Conservation (phyloP, 1,284 basidiomycete genomes). For the Rhodotorula mucilaginosa region DNA sequence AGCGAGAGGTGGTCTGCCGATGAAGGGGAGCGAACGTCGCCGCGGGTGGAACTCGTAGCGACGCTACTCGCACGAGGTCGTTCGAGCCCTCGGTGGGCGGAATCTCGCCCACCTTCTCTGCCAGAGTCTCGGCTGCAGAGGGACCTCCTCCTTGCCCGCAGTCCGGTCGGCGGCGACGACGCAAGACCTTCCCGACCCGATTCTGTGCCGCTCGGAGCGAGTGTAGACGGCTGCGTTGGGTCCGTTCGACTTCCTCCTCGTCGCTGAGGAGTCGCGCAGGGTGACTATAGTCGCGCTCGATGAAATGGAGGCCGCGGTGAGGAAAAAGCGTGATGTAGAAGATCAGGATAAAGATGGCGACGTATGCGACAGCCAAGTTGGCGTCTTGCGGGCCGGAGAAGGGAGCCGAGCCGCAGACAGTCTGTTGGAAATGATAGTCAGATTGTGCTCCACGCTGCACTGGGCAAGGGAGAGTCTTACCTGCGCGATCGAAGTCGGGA, state of each 20-base stretch:
- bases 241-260: not conserved
- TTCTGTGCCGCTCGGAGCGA: not conserved
- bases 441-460: too few relatives aligned
- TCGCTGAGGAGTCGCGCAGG: slow-evolving; percentile 4
- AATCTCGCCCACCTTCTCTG: not conserved
- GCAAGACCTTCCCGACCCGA: not conserved
- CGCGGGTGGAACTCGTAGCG: not conserved
- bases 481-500: slow-evolving; percentile 48
- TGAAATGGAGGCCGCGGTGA: slow-evolving; percentile 12
- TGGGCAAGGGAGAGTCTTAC: not conserved
- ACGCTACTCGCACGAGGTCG: not conserved
- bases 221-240: not conserved
- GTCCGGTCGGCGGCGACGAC: not conserved
- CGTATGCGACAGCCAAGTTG: slow-evolving; percentile 57
- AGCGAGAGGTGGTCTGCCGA: slow-evolving; percentile 14
- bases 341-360: slow-evolving; percentile 51
- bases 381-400: slow-evolving; percentile 22
- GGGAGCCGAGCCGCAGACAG: slow-evolving; percentile 23
- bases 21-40: slow-evolving; percentile 7
- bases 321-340: slow-evolving; percentile 27
- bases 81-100: not conserved
- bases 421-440: slow-evolving; percentile 5
- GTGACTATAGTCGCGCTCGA: slow-evolving; percentile 25
- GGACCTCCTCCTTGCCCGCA: not conserved
- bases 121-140: not conserved